Conservation (phyloP, 306 rosid species). For the Prunus campanulata region DNA sequence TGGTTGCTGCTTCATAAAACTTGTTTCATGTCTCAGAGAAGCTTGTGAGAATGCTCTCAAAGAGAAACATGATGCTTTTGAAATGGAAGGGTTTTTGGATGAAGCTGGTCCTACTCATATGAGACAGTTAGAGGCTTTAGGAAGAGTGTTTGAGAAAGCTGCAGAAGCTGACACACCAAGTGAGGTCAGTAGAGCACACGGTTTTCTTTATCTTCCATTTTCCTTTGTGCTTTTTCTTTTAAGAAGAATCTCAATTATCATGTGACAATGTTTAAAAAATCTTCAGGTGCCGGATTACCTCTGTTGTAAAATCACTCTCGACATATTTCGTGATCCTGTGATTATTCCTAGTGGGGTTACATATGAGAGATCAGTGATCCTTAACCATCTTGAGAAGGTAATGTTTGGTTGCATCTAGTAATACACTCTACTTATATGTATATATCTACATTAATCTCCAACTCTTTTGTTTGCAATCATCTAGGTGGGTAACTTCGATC, state of each 20-base stretch:
- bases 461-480: slow-evolving; percentile 7
- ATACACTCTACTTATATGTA: background rate
- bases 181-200: slow-evolving; percentile 45
- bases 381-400: slow-evolving; percentile 83
- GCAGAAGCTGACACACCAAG: slow-evolving; percentile 58
- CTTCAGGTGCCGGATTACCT: slow-evolving; percentile 82
- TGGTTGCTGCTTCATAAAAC: background rate
- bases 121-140: slow-evolving; percentile 53
- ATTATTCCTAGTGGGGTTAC: slow-evolving; percentile 89
- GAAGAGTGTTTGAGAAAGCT: slow-evolving; percentile 52
- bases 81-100: slow-evolving; percentile 65
- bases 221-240: background rate
- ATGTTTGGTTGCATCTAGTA: slow-evolving; percentile 17
- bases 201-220: background rate
- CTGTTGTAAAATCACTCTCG: slow-evolving; percentile 87
- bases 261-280: background rate
- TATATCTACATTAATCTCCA: background rate
- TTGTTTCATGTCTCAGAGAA: slow-evolving; percentile 35
- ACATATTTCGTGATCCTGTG: slow-evolving; percentile 90
- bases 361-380: slow-evolving; percentile 86
- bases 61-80: slow-evolving; percentile 32
- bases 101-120: slow-evolving; percentile 36
- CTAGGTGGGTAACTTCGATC: slow-evolving; percentile 88
- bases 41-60: slow-evolving; percentile 50
- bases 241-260: background rate